Evolutionary conservation across 371 early-diverging fungal genomes (phyloP), one percentile per base, ranked within the genome.

Genomic region (Cokeromyces recurvatus): DNA sequence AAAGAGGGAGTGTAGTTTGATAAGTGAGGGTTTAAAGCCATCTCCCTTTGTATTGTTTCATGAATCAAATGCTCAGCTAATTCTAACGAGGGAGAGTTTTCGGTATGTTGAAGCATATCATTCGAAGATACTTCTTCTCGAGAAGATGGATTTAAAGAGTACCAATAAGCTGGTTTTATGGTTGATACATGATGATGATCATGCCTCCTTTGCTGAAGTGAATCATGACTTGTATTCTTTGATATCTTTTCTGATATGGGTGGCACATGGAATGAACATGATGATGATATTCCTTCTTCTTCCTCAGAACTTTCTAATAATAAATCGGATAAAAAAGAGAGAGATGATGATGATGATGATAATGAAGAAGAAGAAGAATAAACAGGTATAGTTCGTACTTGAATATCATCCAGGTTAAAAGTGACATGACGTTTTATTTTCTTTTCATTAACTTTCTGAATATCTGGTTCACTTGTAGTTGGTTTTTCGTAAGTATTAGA

Each of bases 341-440:
- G n/a, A n/a, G n/a, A n/a, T n/a, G n/a, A n/a, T n/a, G n/a, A n/a
- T n/a, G n/a, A n/a, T n/a, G n/a, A n/a, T n/a, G n/a, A n/a, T n/a
- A n/a, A n/a, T n/a, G n/a, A 11, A 20, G 40, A 29, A 11, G 29
- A 29, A 29, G 29, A 29, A 5, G 11, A 8, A 29, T 29, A 8
- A 11, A 11, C 29, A 14, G 51, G 31, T 16, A 56, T 50, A 8
- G 49, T 49, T 39, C 53, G 48, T n/a, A 58, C 36, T 36, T 58
- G 48, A 31, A 42, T 46, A 24, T 43, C 32, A 23, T 53, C 48
- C 20, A 47, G 16, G 19, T 51, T 48, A 32, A 58, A 58, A 32
- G 53, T 58, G 32, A 58, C 58, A 53, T 49, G 58, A 20, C 49
- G 49, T 5, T 43, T 55, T 16, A 32, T 7, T 34, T 48, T 55